Evolutionary conservation across 2,329 filamentous ascomycete species (phyloP), one percentile per base, ranked within the genome.

Genomic region (Ophioceras dolichostomum): DNA sequence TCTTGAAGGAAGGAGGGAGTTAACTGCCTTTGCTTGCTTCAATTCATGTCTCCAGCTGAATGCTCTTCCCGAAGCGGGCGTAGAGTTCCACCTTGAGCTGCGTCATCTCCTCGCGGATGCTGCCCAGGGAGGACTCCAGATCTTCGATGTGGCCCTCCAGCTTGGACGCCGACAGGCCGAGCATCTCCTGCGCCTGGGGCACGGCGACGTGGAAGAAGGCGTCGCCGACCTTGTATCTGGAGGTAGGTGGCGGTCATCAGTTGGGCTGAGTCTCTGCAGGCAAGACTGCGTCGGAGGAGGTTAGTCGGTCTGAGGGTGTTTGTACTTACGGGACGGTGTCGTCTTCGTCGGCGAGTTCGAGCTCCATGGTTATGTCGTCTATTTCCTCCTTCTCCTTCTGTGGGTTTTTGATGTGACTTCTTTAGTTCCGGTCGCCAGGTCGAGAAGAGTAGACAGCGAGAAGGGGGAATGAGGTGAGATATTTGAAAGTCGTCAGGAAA

Each of bases 331-430:
- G 88, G 17, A 98, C 79, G 52, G 83, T 78, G 37, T 94, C 87
- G 49, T 96, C 89, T 58, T 98, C 91, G 57, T 96, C 89, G 37
- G 86, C 85, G 14, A 98, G 76, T 62, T 98, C 91, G 33, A 98
- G 70, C 58, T 98, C 91, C 38, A 72, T 84, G 2, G 81, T 82
- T 38, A 98, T 73, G 58, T 98, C 91, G 56, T 96, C 88, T 4
- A 96, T 74, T 54, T 96, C 91, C 60, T 98, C 91, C 64, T 95
- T 96, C 59, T 96, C 89, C 67, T 96, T 96, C 89, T 96, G 53
- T 38, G 47, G 13, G 19, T 33, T 33, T 21, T 5, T 12, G 4
- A 5, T 19, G 32, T 10, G 5, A 19, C 5, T n/a, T n/a, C n/a
- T n/a, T n/a, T n/a, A n/a, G n/a, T n/a, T n/a, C n/a, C n/a, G n/a